Conservation (phyloP, 257 asterid genomes). For the Pogostemon cablin region DNA sequence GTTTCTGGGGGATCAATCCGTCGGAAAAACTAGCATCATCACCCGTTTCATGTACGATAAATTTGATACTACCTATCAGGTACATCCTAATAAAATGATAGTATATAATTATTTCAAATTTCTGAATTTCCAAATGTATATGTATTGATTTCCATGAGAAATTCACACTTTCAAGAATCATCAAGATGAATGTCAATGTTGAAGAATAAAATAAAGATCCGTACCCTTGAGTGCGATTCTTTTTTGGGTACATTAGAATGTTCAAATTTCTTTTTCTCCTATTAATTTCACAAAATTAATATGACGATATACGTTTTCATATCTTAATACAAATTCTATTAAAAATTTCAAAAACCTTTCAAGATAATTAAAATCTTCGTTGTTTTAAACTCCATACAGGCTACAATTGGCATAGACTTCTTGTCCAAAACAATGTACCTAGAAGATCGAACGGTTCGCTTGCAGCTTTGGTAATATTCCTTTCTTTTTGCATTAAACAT, state of each 20-base stretch:
- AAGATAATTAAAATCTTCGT: background rate
- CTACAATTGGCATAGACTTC: conserved; percentile 66
- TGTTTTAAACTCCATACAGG: conserved; percentile 31
- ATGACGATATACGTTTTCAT: background rate
- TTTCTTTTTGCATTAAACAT: background rate
- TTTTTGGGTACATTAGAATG: too few species aligned
- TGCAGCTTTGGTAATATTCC: conserved; percentile 53
- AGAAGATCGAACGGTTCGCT: conserved; percentile 67
- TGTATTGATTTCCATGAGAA: background rate
- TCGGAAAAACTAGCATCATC: conserved; percentile 52
- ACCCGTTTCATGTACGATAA: conserved; percentile 55
- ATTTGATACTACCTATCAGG: conserved; percentile 52
- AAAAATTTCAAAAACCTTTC: background rate
- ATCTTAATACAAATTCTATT: background rate
- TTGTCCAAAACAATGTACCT: conserved; percentile 69
- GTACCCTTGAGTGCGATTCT: too few species aligned
- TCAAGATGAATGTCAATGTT: background rate
- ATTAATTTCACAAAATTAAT: too few species aligned
- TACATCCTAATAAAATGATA: background rate
- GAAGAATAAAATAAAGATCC: too few species aligned
- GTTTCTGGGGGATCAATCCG: conserved; percentile 53
- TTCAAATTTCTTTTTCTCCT: too few species aligned
- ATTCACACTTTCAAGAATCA: background rate
- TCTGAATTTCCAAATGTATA: background rate
- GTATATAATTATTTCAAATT: background rate